phyloP scores from a whole-genome alignment of 2,329 filamentous ascomycete species.

The Coniochaeta sp. region DNA sequence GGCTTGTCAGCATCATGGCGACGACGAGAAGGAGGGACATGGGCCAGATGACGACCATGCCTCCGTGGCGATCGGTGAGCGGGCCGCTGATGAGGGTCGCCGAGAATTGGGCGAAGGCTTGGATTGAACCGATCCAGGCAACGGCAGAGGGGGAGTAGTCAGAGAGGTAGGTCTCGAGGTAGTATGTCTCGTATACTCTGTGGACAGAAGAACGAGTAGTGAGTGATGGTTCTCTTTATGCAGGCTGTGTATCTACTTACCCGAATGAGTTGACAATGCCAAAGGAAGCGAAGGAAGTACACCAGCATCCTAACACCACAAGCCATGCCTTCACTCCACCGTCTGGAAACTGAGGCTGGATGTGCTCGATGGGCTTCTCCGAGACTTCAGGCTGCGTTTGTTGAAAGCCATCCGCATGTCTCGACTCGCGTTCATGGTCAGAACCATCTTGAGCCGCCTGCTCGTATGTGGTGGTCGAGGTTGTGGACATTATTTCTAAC shows the following conservation, averaged over 20 bases:
- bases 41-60: constrained; percentile 19
- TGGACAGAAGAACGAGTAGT: neutral
- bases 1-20: constrained; percentile 25
- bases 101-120: constrained; percentile 23
- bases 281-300: constrained; percentile 2
- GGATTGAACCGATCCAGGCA: constrained; percentile 35
- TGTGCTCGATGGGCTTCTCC: neutral
- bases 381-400: neutral
- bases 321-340: constrained; percentile 1
- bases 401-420: neutral
- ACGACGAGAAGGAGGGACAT: constrained; percentile 25
- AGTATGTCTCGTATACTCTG: constrained; percentile 22
- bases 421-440: neutral
- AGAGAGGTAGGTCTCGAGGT: constrained; percentile 7
- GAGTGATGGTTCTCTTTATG: neutral
- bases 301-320: neutral
- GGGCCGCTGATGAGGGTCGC: constrained; percentile 25
- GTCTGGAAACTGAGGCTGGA: neutral
- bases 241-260: neutral
- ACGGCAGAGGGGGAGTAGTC: constrained; percentile 29
- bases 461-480: neutral
- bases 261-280: constrained; percentile 4
- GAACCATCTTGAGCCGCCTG: neutral
- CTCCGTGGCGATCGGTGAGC: constrained; percentile 24
- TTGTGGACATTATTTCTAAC: neutral